Evolutionary conservation across 2,329 filamentous ascomycete genomes (phyloP), one percentile per base, ranked within the genome.

Genomic region (Colletotrichum graminicola): DNA sequence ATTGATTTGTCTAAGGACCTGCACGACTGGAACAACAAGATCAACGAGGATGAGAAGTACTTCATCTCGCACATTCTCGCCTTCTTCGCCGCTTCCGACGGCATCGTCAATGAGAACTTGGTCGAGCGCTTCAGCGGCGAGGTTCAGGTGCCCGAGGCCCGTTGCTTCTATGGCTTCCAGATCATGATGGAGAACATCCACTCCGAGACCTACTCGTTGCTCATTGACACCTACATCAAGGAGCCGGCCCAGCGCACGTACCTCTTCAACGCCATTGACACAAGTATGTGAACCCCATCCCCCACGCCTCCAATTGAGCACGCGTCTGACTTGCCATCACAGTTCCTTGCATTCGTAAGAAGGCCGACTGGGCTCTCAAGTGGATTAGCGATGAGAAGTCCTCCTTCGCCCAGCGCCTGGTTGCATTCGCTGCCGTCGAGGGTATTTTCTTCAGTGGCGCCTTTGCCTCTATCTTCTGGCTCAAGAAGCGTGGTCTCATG

Each of bases 161-260:
- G 96, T 79, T 99, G 96, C 91, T 99, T 99, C 89, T 99, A 99
- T 84, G 96, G 96, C 75, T 99, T 99, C 90, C 96, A 99, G 87
- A 98, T 98, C 87, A 99, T 99, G 96, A 98, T 99, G 94, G 96
- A 99, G 89, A 99, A 99, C 87, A 97, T 99, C 79, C 96, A 99
- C 89, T 98, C 96, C 21, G 96, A 99, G 87, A 99, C 96, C 66
- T 99, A 99, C 90, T 98, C 95, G 26, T 92, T 99, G 45, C 91
- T 99, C 81, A 99, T 99, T 82, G 96, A 99, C 83, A 98, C 95
- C 74, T 99, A 99, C 84, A 97, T 99, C 86, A 98, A 97, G 89
- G 96, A 99, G 87, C 93, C 94, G 74, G 93, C 93, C 81, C 95
- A 99, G 87, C 92, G 94, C 77, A 93, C 90, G 73, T 95, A 98